phyloP scores from a whole-genome alignment of 2,329 filamentous ascomycete genomes.

The Trichoderma endophyticum region DNA sequence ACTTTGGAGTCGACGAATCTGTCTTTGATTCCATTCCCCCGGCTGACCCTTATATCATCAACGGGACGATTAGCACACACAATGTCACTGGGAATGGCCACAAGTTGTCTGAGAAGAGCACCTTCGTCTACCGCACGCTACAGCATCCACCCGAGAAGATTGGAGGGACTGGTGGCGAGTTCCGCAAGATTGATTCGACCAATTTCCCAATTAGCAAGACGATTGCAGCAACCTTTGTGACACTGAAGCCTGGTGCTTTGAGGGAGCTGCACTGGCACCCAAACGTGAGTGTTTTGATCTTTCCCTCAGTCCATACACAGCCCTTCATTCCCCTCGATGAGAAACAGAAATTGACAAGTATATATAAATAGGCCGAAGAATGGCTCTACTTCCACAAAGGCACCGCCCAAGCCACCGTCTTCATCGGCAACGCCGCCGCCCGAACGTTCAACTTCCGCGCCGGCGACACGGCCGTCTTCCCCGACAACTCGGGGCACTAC shows the following conservation, averaged over 20 bases:
- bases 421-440: constrained; percentile 57
- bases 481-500: constrained; percentile 65
- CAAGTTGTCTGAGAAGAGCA: constrained; percentile 51
- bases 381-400: constrained; percentile 70
- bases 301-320: not conserved
- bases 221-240: constrained; percentile 62
- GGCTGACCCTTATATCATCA: constrained; percentile 60
- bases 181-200: constrained; percentile 63
- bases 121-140: constrained; percentile 60
- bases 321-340: too few species aligned
- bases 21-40: constrained; percentile 58
- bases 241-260: constrained; percentile 59
- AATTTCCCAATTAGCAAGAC: constrained; percentile 66
- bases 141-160: constrained; percentile 55
- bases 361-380: constrained; percentile 53
- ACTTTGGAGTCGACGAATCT: constrained; percentile 60
- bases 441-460: constrained; percentile 65
- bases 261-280: constrained; percentile 70
- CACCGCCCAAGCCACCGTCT: constrained; percentile 59
- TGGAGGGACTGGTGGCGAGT: constrained; percentile 58
- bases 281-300: constrained; percentile 44
- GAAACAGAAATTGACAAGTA: too few species aligned
- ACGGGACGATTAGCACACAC: constrained; percentile 49
- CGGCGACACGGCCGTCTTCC: constrained; percentile 67
- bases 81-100: constrained; percentile 38